Percentiles rank a stretch among this genome's conserved stretches.
Evolutionary conservation across 2,329 filamentous ascomycete genomes (phyloP).

Genomic region (Penicillium italicum): DNA sequence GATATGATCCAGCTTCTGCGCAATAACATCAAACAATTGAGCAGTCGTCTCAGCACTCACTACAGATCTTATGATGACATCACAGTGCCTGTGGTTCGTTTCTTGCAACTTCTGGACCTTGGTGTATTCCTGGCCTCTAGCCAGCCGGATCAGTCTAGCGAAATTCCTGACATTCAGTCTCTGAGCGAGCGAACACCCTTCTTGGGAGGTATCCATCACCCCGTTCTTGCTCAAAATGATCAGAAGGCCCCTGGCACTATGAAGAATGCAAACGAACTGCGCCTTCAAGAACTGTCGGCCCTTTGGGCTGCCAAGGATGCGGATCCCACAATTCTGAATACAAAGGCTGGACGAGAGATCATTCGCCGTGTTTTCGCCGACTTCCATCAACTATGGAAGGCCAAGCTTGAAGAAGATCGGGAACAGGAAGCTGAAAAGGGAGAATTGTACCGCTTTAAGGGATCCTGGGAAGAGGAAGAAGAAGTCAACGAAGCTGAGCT

Average conservation of each 20-base stretch:
- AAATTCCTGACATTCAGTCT: slow-evolving; percentile 23
- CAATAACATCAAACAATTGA: slow-evolving; percentile 64
- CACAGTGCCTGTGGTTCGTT: slow-evolving; percentile 70
- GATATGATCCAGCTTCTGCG: slow-evolving; percentile 44
- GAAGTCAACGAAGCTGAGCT: slow-evolving; percentile 72
- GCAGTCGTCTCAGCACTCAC: slow-evolving; percentile 63
- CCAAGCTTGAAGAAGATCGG: slow-evolving; percentile 71
- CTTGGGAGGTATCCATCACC: slow-evolving; percentile 31
- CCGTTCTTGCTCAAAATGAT: slow-evolving; percentile 13
- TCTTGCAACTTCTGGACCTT: slow-evolving; percentile 73
- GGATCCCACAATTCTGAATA: slow-evolving; percentile 39
- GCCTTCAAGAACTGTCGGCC: slow-evolving; percentile 39
- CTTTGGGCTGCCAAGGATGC: slow-evolving; percentile 34
- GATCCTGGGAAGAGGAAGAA: slow-evolving; percentile 71
- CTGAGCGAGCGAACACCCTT: slow-evolving; percentile 41
- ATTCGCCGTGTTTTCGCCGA: slow-evolving; percentile 65
- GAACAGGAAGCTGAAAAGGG: slow-evolving; percentile 68
- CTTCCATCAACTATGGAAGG: slow-evolving; percentile 78
- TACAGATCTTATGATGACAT: slow-evolving; percentile 85
- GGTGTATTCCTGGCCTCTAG: slow-evolving; percentile 62
- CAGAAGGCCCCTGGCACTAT: slow-evolving; percentile 9
- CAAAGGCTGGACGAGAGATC: slow-evolving; percentile 46
- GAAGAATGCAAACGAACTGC: slow-evolving; percentile 33
- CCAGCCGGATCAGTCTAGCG: slow-evolving; percentile 14
- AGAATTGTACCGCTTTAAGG: slow-evolving; percentile 79